Evolutionary conservation across 2,329 filamentous ascomycete species (phyloP), one percentile per base, ranked within the genome.

Genomic region (Endoconidiophora polonica): DNA sequence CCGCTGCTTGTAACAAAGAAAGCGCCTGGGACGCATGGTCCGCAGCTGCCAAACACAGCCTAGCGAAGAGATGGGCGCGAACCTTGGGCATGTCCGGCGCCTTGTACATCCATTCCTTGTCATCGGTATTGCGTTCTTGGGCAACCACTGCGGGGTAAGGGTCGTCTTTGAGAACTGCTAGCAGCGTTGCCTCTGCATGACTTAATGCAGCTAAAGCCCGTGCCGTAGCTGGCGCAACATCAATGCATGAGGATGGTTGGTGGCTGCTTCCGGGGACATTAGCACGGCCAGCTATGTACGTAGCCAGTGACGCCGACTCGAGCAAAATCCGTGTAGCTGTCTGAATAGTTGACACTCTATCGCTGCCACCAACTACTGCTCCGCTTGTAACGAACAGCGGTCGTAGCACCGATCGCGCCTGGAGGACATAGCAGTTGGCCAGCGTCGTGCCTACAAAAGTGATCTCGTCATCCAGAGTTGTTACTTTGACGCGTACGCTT

Each of bases 41-140:
- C 0, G 84, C 81, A 0, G 88, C 86, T 0, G 87, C 86, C 9
- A 96, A 73, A 61, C 87, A 96, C 5, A 96, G 69, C 1, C 90
- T 74, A 1, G 87, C 87, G 60, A 93, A 93, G 1, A 98, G 71
- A 59, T 93, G 81, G 6, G 86, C 86, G 44, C 90, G 79, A 16
- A 94, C 87, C 60, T 90, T 88, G 26, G 87, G 83, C 45, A 95
- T 85, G 46, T 86, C 79, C 0, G 90, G 86, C 0, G 86, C 76
- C 58, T 83, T 86, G 63, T 91, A 93, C 87, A 96, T 96, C 90
- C 90, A 98, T 57, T 96, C 90, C 54, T 76, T 86, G 62, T 88
- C 86, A 57, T 81, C 79, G 48, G 81, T 77, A 60, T 94, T 93
- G 44, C 88, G 75, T 51, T 81, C 77, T 58, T 94, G 85, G 1